Conservation (phyloP, 108 stramenopile species). For the Asterionellopsis glacialis region DNA sequence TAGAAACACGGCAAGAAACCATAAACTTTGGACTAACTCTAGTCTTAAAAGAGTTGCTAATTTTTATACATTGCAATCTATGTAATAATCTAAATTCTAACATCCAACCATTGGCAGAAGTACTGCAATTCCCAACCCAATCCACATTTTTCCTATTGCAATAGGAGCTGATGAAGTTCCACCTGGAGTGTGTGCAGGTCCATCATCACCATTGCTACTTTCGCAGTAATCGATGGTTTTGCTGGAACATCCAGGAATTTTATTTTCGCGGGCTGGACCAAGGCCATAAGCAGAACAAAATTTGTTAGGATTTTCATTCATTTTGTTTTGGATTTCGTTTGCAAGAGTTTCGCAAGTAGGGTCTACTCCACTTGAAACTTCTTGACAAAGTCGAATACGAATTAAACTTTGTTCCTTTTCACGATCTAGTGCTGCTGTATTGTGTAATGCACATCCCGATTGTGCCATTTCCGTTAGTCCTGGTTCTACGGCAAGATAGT, state of each 20-base stretch:
- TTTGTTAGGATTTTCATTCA: slow-evolving; percentile 2
- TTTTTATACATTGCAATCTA: too few species aligned
- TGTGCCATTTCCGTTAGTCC: slow-evolving; percentile 23
- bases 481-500: slow-evolving; percentile 18
- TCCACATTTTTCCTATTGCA: too few species aligned
- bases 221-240: too few species aligned
- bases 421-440: background rate
- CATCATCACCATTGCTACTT: too few species aligned
- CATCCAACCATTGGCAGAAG: too few species aligned
- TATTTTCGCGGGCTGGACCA: background rate
- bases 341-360: background rate
- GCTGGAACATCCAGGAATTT: slow-evolving; percentile 1
- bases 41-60: too few species aligned
- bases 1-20: too few species aligned
- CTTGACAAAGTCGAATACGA: slow-evolving; percentile 22
- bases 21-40: too few species aligned
- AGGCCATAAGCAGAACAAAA: slow-evolving; percentile 12
- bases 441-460: slow-evolving; percentile 17
- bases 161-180: too few species aligned
- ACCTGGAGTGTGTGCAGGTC: too few species aligned
- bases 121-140: too few species aligned
- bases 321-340: background rate
- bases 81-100: too few species aligned
- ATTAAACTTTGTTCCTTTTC: slow-evolving; percentile 15
- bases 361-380: background rate